A percentile compares a stretch with the other conserved stretches of the same genome.
These are phyloP conservation scores for Flaveria bidentis DNA, from an alignment of 129 eudicot species.

Conservation along the genomic window DNA sequence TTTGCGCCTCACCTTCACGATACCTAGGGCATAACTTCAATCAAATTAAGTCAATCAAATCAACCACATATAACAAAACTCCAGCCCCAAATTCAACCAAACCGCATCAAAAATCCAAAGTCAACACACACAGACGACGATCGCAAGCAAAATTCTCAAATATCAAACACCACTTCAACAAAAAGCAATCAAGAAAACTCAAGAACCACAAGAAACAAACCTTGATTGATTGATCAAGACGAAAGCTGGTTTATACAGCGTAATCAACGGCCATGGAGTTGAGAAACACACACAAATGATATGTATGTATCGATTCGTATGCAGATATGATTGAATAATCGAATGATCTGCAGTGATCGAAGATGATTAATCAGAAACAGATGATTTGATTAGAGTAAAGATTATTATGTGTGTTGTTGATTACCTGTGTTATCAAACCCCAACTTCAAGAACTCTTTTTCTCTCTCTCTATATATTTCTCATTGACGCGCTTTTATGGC, in stretches of 20 bases:
- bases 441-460: constrained; percentile 33
- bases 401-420: constrained; percentile 6
- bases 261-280: constrained; percentile 25
- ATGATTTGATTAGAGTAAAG: constrained; percentile 23
- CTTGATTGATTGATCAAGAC: constrained; percentile 16
- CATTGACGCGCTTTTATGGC: constrained; percentile 40
- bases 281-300: constrained; percentile 14
- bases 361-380: constrained; percentile 28
- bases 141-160: not conserved
- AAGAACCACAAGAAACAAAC: not conserved
- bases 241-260: constrained; percentile 23
- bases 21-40: constrained; percentile 4
- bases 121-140: constrained; percentile 35
- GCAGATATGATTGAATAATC: not conserved
- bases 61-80: constrained; percentile 1
- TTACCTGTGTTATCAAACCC: constrained; percentile 35
- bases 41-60: constrained; percentile 12
- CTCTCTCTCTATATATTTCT: constrained; percentile 6
- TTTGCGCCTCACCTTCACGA: constrained; percentile 15
- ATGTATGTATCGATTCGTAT: not conserved
- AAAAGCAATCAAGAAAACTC: not conserved
- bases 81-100: constrained; percentile 19
- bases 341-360: constrained; percentile 17
- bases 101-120: constrained; percentile 13
- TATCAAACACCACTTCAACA: not conserved